phyloP scores from a whole-genome alignment of 2,329 filamentous ascomycete genomes.

The Aspergillus thermomutatus region DNA sequence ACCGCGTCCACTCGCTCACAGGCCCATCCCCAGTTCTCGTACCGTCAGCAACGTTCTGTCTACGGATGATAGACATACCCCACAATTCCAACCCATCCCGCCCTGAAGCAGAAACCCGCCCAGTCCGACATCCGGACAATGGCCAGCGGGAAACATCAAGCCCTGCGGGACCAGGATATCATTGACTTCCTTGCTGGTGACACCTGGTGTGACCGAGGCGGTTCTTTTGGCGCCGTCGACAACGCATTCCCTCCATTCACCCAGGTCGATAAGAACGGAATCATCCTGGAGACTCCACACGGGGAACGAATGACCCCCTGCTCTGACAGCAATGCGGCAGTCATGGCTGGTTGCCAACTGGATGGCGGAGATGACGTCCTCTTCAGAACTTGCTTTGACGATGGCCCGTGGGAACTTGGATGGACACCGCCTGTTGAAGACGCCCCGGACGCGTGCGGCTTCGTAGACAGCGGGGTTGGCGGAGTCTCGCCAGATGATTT shows the following conservation, averaged over 20 bases:
- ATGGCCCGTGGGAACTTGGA: conserved; percentile 42
- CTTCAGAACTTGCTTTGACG: conserved; percentile 34
- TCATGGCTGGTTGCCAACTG: too few relatives aligned
- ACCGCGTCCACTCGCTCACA: conserved; percentile 46
- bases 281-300: conserved; percentile 50
- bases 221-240: conserved; percentile 40
- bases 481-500: conserved; percentile 21
- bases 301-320: conserved; percentile 50
- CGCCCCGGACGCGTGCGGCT: conserved; percentile 37
- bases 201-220: conserved; percentile 45
- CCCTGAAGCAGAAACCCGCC: too few relatives aligned
- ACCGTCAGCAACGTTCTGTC: too few relatives aligned
- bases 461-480: conserved; percentile 29
- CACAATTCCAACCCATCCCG: too few relatives aligned
- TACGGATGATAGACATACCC: too few relatives aligned
- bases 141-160: conserved; percentile 52
- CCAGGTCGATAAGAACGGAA: conserved; percentile 44
- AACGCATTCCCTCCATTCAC: conserved; percentile 37
- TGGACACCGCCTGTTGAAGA: conserved; percentile 46
- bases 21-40: conserved; percentile 57
- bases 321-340: conserved; percentile 47
- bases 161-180: conserved; percentile 24
- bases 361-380: conserved; percentile 38
- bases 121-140: conserved; percentile 57
- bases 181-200: conserved; percentile 41